A percentile compares a stretch with the other conserved stretches of the same genome.
Conservation (phyloP, 768 basidiomycete species). For the Hericium coralloides region DNA sequence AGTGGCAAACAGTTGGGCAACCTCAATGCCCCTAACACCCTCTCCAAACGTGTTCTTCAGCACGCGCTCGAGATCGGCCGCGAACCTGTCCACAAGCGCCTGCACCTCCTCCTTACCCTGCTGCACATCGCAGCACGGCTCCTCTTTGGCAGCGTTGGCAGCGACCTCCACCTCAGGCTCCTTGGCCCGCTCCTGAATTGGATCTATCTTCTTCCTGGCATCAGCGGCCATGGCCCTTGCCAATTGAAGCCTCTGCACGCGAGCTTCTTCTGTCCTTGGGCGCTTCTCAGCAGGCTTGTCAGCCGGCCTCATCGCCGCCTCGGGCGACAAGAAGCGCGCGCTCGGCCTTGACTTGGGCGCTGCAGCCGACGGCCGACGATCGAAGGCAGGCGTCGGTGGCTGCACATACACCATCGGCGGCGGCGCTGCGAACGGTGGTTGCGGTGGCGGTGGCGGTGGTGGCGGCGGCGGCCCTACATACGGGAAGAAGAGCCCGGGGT, state of each 20-base stretch:
- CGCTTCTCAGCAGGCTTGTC: no score
- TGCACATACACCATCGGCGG: neutral
- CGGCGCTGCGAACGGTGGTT: neutral
- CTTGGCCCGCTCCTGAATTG: no score
- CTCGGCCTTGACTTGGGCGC: no score
- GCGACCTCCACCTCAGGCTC: neutral
- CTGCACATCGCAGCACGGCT: slow-evolving; percentile 35
- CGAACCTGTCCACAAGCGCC: slow-evolving; percentile 39
- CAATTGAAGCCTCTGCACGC: no score
- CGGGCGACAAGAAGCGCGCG: no score
- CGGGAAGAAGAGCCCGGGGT: slow-evolving; percentile 1
- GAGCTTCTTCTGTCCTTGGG: no score
- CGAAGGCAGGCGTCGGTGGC: neutral
- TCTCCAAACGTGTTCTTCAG: slow-evolving; percentile 30
- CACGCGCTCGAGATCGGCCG: slow-evolving; percentile 41
- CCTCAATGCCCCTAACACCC: slow-evolving; percentile 2
- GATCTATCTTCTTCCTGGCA: no score
- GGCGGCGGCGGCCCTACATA: no score
- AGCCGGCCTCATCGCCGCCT: no score
- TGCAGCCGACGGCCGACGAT: neutral
- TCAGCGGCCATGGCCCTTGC: no score
- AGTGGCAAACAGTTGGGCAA: neutral
- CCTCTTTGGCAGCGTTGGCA: neutral
- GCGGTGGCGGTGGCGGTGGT: neutral
- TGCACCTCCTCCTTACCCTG: slow-evolving; percentile 43